Conservation (phyloP, 768 basidiomycete genomes). For the Chalciporus piperatus region DNA sequence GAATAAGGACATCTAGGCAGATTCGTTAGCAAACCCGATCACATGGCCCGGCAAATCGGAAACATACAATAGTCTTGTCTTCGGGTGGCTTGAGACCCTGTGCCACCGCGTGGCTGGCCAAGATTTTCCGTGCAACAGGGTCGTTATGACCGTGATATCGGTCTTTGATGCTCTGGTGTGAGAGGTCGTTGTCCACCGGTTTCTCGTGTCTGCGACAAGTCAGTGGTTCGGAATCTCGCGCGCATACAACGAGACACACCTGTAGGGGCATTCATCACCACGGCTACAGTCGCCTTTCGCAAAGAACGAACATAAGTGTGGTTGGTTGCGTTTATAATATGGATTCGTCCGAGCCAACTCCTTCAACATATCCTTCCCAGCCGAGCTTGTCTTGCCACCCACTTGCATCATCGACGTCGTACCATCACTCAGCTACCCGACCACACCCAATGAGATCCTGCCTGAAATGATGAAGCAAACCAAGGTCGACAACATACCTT, state of each 20-base stretch:
- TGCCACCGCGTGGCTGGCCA: constrained; percentile 72
- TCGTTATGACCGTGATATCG: constrained; percentile 91
- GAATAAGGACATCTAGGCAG: constrained; percentile 76
- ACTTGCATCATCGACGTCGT: constrained; percentile 58
- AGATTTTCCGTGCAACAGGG: constrained; percentile 90
- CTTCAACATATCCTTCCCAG: constrained; percentile 97
- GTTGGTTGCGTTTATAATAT: constrained; percentile 94
- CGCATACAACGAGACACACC: constrained; percentile 37
- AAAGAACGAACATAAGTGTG: constrained; percentile 94
- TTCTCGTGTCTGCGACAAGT: constrained; percentile 70
- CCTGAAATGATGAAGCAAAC: background rate
- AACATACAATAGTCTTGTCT: constrained; percentile 77
- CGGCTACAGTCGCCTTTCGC: constrained; percentile 93
- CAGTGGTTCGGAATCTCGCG: background rate
- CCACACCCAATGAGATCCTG: background rate
- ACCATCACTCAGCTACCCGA: constrained; percentile 59
- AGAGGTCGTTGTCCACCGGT: constrained; percentile 75
- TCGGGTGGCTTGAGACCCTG: constrained; percentile 89
- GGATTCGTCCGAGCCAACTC: constrained; percentile 92
- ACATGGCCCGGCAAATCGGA: background rate
- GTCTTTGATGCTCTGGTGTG: constrained; percentile 93
- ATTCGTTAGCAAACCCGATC: constrained; percentile 2
- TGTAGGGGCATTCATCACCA: constrained; percentile 89
- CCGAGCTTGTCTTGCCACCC: constrained; percentile 61
- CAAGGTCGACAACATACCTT: constrained; percentile 45